Evolutionary conservation across 805 yeast species (phyloP).

Genomic region (Candida chauliodis): DNA sequence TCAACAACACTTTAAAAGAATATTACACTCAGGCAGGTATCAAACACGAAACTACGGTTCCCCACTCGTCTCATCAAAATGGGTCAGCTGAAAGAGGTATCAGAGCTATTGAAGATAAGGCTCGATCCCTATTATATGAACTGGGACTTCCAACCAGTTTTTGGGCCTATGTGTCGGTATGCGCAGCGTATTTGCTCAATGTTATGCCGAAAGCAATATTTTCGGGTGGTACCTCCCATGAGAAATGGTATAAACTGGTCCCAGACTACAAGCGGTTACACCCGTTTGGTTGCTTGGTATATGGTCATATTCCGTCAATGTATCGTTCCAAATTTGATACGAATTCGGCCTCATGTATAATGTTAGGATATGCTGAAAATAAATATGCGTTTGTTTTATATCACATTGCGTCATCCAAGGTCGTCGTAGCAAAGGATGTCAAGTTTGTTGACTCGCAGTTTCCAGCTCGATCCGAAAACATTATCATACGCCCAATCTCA

Average conservation of each 20-base stretch:
- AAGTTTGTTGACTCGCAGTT: not conserved
- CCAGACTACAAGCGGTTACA: not conserved
- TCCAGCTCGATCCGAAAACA: not conserved
- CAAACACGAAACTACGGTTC: slow-evolving; percentile 1
- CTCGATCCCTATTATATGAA: not conserved
- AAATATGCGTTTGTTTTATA: not conserved
- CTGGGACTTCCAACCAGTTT: not conserved
- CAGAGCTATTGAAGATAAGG: slow-evolving; percentile 3
- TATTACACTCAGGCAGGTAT: not conserved
- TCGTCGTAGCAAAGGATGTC: not conserved
- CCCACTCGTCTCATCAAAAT: slow-evolving; percentile 3
- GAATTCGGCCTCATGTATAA: not conserved
- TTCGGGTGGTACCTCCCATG: not conserved
- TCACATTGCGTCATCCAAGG: not conserved
- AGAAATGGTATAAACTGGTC: not conserved
- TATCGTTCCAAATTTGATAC: slow-evolving; percentile 1
- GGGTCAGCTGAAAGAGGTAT: slow-evolving; percentile 3
- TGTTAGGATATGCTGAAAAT: not conserved
- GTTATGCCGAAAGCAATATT: not conserved
- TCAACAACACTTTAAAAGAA: not conserved
- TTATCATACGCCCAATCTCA: not conserved
- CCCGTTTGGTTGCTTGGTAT: slow-evolving; percentile 1
- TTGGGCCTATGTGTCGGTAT: not conserved
- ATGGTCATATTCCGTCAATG: not conserved
- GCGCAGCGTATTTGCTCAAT: not conserved